A percentile compares a stretch with the other conserved stretches of the same genome.
Conservation (phyloP, 1,139 yeast species). For the Yamadazyma dendronema region DNA sequence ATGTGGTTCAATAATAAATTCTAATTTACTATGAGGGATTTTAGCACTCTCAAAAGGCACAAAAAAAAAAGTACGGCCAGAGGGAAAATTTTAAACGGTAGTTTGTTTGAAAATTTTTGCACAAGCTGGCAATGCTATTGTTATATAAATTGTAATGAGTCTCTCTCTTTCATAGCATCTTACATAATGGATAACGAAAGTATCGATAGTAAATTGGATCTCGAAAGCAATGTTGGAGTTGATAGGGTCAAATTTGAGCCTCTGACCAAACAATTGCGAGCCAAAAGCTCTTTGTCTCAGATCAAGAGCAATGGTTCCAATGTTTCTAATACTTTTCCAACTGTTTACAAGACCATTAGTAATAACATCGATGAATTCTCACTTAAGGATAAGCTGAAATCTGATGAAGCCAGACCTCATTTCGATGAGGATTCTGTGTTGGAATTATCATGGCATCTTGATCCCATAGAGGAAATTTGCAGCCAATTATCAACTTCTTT, state of each 20-base stretch:
- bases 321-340: constrained; percentile 22
- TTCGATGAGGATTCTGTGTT: constrained; percentile 16
- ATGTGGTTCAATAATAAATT: not conserved
- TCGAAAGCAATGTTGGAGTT: constrained; percentile 3
- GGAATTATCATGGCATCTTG: constrained; percentile 25
- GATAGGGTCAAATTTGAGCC: constrained; percentile 4
- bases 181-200: not conserved
- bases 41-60: not conserved
- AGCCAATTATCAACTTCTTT: constrained; percentile 21
- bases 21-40: constrained; percentile 2
- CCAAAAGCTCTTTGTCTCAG: constrained; percentile 3
- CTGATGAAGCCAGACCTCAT: constrained; percentile 2
- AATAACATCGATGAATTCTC: constrained; percentile 30
- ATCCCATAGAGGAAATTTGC: constrained; percentile 20
- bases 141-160: not conserved
- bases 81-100: too few relatives aligned
- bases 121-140: too few relatives aligned
- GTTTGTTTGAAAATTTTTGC: too few relatives aligned
- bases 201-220: not conserved
- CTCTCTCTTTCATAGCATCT: not conserved
- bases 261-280: constrained; percentile 2
- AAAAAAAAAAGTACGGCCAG: too few relatives aligned
- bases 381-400: too few relatives aligned
- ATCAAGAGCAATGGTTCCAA: constrained; percentile 9
- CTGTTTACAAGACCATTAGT: constrained; percentile 36